Percentiles rank a stretch among this genome's conserved stretches.
These are phyloP conservation scores for Quercus phellos DNA, from an alignment of 331 rosid species.

Conservation along the genomic window DNA sequence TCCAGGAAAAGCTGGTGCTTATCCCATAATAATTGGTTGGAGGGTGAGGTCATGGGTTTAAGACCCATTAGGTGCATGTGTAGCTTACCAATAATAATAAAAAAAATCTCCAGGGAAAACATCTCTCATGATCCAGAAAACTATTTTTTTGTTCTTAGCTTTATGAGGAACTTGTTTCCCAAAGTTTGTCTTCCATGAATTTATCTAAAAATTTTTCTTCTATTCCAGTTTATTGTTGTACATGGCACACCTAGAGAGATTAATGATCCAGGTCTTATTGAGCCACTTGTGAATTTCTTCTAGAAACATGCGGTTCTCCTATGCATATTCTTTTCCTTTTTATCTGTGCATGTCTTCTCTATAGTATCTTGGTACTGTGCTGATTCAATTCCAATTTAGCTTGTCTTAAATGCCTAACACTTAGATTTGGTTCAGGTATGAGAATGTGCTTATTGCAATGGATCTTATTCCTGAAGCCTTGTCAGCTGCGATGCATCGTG, in stretches of 20 bases:
- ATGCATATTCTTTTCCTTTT: neutral
- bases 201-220: neutral
- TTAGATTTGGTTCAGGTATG: conserved; percentile 70
- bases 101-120: neutral
- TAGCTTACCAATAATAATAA: too few species aligned
- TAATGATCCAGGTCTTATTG: neutral
- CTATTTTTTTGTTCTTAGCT: neutral
- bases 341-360: conserved; percentile 21
- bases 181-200: neutral
- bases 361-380: neutral
- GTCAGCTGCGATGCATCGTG: conserved; percentile 63
- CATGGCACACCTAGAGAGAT: neutral
- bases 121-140: neutral
- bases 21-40: neutral
- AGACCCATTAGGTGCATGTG: too few species aligned
- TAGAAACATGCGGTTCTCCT: neutral
- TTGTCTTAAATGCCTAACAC: conserved; percentile 11
- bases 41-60: too few species aligned
- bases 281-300: neutral
- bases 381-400: conserved; percentile 7
- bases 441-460: conserved; percentile 69
- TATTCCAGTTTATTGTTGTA: neutral
- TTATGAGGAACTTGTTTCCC: neutral
- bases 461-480: conserved; percentile 84
- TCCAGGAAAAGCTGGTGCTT: neutral